phyloP scores from a whole-genome alignment of 441 rosid genomes.

The Macaranga tanarius region DNA sequence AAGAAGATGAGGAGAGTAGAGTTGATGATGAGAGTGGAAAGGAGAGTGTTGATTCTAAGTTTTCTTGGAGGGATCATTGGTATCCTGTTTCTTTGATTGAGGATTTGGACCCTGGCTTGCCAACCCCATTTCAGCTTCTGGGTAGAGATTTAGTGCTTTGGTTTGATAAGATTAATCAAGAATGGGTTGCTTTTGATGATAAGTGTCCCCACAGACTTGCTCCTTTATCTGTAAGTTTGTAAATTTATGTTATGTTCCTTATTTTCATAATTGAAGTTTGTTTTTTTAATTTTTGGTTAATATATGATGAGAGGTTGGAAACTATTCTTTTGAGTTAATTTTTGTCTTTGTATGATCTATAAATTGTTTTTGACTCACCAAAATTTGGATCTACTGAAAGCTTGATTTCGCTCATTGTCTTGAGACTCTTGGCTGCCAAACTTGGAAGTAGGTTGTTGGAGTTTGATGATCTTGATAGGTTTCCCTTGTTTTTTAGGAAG shows the following conservation, averaged over 20 bases:
- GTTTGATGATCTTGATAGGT: constrained; percentile 13
- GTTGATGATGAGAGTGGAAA: constrained; percentile 35
- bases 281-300: too few species aligned
- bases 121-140: constrained; percentile 80
- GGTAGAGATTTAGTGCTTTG: constrained; percentile 83
- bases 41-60: constrained; percentile 50
- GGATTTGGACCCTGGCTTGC: constrained; percentile 65
- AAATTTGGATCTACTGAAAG: neutral
- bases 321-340: neutral
- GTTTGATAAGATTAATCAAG: constrained; percentile 54
- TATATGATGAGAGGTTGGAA: neutral
- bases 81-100: constrained; percentile 79
- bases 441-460: neutral
- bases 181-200: constrained; percentile 88
- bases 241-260: constrained; percentile 15
- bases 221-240: constrained; percentile 65
- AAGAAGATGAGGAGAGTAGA: constrained; percentile 28
- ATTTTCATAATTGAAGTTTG: neutral
- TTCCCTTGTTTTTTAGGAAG: constrained; percentile 56
- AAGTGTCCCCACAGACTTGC: constrained; percentile 89
- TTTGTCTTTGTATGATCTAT: neutral
- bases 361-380: neutral
- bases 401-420: neutral
- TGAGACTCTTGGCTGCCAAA: neutral
- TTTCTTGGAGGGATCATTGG: constrained; percentile 90